Evolutionary conservation across 148 eudicot species (phyloP).

Genomic region (Rhododendron mucronatum): DNA sequence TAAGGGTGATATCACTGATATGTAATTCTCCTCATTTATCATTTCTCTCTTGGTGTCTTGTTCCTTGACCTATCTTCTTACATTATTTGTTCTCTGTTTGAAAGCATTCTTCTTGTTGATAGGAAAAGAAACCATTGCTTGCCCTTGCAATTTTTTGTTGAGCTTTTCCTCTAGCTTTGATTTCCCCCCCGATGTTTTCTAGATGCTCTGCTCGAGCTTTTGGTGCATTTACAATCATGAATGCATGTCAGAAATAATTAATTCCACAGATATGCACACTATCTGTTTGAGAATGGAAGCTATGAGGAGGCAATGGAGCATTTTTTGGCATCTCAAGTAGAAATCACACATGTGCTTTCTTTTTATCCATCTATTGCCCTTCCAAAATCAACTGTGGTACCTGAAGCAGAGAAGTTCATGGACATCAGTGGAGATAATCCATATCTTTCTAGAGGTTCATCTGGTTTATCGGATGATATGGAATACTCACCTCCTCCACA

Average conservation of each 20-base stretch:
- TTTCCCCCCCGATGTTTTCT: not conserved
- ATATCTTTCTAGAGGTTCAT: constrained; percentile 68
- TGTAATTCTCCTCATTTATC: not conserved
- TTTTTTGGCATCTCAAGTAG: constrained; percentile 89
- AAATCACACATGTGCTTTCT: constrained; percentile 87
- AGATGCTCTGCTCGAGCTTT: not conserved
- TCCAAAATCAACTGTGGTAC: constrained; percentile 64
- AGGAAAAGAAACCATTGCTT: not conserved
- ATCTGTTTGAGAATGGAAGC: constrained; percentile 90
- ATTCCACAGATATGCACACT: constrained; percentile 79
- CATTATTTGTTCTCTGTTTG: not conserved
- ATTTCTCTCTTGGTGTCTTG: not conserved
- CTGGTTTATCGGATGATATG: constrained; percentile 84
- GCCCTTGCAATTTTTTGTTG: not conserved
- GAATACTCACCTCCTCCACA: constrained; percentile 50
- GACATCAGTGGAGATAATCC: constrained; percentile 64
- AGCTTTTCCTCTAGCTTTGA: not conserved
- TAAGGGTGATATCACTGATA: not conserved
- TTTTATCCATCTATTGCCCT: constrained; percentile 76
- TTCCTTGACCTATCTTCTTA: not conserved
- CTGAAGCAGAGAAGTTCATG: constrained; percentile 73
- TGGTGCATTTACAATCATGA: constrained; percentile 2
- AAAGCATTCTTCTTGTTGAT: not conserved
- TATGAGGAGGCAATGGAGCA: constrained; percentile 99
- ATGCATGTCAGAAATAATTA: not conserved